Percentiles rank a stretch among this genome's conserved stretches.
phyloP scores from a whole-genome alignment of 192 early-diverging fungal species.

The Haplosporangium gracile region DNA sequence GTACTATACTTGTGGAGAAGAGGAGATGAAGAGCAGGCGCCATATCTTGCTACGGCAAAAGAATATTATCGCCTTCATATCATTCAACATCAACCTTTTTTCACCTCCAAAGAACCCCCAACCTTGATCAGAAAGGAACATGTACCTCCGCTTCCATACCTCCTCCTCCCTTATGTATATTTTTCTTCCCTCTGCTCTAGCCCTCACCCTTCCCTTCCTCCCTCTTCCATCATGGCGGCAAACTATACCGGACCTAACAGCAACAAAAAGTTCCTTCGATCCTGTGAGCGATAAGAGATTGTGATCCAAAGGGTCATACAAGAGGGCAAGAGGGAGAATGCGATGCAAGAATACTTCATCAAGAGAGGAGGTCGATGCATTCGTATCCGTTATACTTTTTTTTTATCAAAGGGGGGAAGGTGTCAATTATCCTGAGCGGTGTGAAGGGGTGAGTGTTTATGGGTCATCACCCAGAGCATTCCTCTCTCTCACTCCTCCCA shows the following conservation, averaged over 20 bases:
- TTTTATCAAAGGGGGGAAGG: background rate
- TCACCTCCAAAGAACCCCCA: background rate
- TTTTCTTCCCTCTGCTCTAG: background rate
- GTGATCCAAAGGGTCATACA: slow-evolving; percentile 2
- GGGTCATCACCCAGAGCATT: background rate
- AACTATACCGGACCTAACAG: background rate
- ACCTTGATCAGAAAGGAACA: slow-evolving; percentile 1
- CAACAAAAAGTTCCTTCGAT: background rate
- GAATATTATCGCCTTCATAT: slow-evolving; percentile 1
- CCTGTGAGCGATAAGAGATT: slow-evolving; percentile 1
- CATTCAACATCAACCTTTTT: background rate
- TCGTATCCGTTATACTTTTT: background rate
- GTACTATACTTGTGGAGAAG: background rate
- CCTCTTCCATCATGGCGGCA: background rate
- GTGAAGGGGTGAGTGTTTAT: background rate
- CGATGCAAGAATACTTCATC: background rate
- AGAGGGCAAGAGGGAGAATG: background rate
- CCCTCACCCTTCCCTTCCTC: background rate
- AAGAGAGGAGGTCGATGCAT: background rate
- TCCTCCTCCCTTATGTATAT: background rate
- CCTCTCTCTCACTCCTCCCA: background rate
- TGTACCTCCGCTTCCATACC: background rate
- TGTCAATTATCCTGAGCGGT: background rate
- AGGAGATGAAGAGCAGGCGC: background rate
- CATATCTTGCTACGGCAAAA: background rate